Percentiles rank a stretch among this genome's conserved stretches.
Conservation (phyloP, 305 asterid species). For the Fraxinus sp. region DNA sequence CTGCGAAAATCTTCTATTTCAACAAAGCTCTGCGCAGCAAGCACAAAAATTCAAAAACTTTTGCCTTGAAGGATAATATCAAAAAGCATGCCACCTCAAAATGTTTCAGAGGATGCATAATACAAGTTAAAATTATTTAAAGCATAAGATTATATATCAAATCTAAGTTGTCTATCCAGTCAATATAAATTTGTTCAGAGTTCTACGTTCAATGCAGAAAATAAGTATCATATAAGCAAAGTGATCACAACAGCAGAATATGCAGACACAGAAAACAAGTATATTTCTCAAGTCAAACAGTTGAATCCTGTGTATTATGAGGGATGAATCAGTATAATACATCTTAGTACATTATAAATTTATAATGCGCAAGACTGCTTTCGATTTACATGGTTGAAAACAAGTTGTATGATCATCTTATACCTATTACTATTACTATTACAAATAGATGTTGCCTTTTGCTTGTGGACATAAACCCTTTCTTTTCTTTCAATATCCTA, state of each 20-base stretch:
- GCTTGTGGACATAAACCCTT: neutral
- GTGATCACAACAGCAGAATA: neutral
- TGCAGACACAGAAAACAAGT: neutral
- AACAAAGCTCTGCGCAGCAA: constrained; percentile 59
- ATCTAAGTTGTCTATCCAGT: neutral
- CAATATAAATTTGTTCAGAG: neutral
- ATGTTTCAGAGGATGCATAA: constrained; percentile 15
- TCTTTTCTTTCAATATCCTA: neutral
- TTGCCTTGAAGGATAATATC: constrained; percentile 11
- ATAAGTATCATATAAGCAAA: neutral
- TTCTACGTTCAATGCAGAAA: neutral
- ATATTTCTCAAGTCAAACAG: neutral
- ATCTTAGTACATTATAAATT: neutral
- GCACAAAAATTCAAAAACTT: constrained; percentile 26
- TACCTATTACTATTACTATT: neutral
- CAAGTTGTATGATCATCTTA: neutral
- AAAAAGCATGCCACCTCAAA: constrained; percentile 17
- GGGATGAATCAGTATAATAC: neutral
- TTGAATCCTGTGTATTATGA: neutral
- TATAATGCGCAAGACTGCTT: neutral
- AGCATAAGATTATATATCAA: neutral
- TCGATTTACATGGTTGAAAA: neutral
- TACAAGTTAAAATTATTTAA: neutral
- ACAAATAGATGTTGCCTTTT: neutral
- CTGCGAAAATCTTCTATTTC: constrained; percentile 80